Evolutionary conservation across 345 rosid genomes (phyloP), one percentile per base, ranked within the genome.

Genomic region (Microthlaspi erraticum): DNA sequence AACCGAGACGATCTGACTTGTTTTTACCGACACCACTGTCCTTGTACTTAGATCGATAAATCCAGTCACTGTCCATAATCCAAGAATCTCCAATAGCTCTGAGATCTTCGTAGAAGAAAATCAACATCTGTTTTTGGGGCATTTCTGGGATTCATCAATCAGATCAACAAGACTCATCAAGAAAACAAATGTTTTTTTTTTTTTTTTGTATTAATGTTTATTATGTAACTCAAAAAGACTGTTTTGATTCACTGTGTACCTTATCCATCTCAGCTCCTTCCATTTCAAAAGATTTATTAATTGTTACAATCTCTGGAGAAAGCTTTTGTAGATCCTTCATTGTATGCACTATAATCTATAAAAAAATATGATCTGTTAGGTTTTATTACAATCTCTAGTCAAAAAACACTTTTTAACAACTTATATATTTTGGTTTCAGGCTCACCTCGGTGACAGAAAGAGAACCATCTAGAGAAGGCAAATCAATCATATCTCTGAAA

Each of bases 11-110:
- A 37, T 83, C 92, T 12, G 84, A 81, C 32, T 75, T 77, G 32
- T 62, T 60, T 68, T 69, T 63, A 8, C 87, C 85, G 19, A 58
- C 76, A 16, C 82, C 80, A 51, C 70, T 60, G 36, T 81, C 69
- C 53, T 74, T 74, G 18, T 81, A 49, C n/a, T 85, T 78, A 10
- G 66, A 69, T 54, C 79, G 83, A 62, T 83, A 86, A 51, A 82
- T 81, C 87, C 85, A 84, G 0, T 83, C 88, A 33, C 63, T 77
- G 55, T 79, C 71, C 76, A 60, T 66, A 59, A 74, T 83, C 93
- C 90, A 92, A 38, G 89, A 81, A 78, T 87, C 91, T 64, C 90
- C 94, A 63, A 83, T 81, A 17, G 83, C 83, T 79, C 76, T 86
- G 68, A 92, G 73, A 60, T 82, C 78, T 67, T 71, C 80, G 32